Evolutionary conservation across 371 early-diverging fungal genomes (phyloP), one percentile per base, ranked within the genome.

Genomic region (Saksenaea vasiformis): DNA sequence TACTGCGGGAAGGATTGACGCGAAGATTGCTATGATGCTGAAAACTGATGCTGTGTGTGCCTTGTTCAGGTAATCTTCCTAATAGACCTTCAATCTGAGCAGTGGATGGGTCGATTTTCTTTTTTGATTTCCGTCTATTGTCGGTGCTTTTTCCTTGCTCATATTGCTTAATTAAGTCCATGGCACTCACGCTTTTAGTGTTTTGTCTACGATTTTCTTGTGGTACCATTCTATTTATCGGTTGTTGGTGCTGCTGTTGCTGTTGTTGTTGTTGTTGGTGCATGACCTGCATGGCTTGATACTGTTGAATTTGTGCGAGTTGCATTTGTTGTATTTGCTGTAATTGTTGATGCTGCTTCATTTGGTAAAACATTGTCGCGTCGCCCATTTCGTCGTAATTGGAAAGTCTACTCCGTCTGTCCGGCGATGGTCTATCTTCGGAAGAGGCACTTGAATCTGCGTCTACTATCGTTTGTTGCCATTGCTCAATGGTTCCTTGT

Each of bases 141-240:
- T 57, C 59, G 9, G 68, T 44, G 2, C 65, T 67, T 37, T 71
- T 71, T 64, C 74, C 74, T 58, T 71, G 68, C 51, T 77, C 77
- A 22, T 66, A 61, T 58, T 77, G 74, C 5, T 71, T 26, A 67
- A 77, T 67, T 22, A 77, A 39, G 51, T 77, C 77, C 74, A 77
- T 77, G 26, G 69, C 77, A 38, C 74, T 74, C 36, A 77, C 68
- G 58, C 77, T 77, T 22, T 11, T n/a, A 5, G 24, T 47, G 11
- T 47, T 47, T 22, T 47, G 51, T 24, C 60, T 64, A 8, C 76
- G 72, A 17, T 72, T 71, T 7, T 61, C 65, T 14, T 41, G 26
- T 17, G 51, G 61, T 65, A 54, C 15, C 5, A 15, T 51, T 41
- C 41, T 53, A 24, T 35, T 39, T 13, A 24, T 60, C 44, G 5